Evolutionary conservation across 306 rosid genomes (phyloP).

Genomic region (Echinosophora koreensis): DNA sequence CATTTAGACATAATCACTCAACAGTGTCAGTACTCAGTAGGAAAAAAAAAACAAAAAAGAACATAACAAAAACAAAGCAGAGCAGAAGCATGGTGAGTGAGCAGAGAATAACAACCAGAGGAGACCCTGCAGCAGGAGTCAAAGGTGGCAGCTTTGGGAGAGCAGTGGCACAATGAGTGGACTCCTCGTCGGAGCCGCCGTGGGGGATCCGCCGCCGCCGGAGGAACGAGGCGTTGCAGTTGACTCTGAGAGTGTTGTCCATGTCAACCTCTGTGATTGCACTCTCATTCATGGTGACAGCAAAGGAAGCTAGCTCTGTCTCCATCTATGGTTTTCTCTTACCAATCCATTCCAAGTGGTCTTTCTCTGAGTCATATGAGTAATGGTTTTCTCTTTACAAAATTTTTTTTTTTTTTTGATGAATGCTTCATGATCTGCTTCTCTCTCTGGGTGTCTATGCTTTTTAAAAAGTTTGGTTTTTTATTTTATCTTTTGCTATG

Average conservation of each 20-base stretch:
- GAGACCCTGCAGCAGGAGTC: slow-evolving; percentile 50
- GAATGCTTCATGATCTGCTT: slow-evolving; percentile 15
- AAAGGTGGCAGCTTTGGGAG: slow-evolving; percentile 51
- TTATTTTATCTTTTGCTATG: background rate
- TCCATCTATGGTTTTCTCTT: slow-evolving; percentile 67
- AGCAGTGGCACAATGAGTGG: slow-evolving; percentile 54
- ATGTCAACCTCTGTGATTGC: slow-evolving; percentile 62
- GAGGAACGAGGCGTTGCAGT: slow-evolving; percentile 60
- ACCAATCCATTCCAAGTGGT: slow-evolving; percentile 84
- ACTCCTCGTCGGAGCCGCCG: slow-evolving; percentile 46
- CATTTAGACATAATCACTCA: background rate
- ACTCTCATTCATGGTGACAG: slow-evolving; percentile 75
- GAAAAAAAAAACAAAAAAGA: background rate
- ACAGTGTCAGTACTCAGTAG: background rate
- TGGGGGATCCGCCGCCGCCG: slow-evolving; percentile 15
- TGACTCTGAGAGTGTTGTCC: slow-evolving; percentile 64
- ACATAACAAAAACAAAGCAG: slow-evolving; percentile 12
- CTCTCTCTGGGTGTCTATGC: background rate
- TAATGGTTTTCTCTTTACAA: slow-evolving; percentile 16
- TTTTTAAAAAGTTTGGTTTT: background rate
- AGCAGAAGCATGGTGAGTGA: slow-evolving; percentile 55
- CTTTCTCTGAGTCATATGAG: slow-evolving; percentile 76
- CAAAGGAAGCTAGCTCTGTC: slow-evolving; percentile 63
- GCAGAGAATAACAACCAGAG: slow-evolving; percentile 50
- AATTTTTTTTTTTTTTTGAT: background rate